Conservation (phyloP, 148 eudicot species). For the Pouteria glomerata region DNA sequence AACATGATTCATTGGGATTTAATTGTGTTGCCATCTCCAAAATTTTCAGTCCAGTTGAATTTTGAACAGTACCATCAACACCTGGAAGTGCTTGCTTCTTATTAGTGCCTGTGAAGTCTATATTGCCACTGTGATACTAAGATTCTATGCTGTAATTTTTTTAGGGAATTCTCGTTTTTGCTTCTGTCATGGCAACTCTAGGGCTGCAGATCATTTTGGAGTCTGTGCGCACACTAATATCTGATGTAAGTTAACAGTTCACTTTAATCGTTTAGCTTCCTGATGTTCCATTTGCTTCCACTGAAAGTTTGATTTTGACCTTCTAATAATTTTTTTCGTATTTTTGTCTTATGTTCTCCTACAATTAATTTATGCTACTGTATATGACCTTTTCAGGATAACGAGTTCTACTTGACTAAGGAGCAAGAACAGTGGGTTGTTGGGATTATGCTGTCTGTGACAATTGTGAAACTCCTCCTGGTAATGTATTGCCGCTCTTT, state of each 20-base stretch:
- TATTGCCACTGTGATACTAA: neutral
- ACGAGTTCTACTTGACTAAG: conserved; percentile 41
- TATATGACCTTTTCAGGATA: conserved; percentile 33
- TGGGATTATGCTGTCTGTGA: conserved; percentile 86
- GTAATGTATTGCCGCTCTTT: conserved; percentile 84
- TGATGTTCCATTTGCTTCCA: neutral
- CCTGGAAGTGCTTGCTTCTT: neutral
- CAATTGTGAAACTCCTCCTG: conserved; percentile 65
- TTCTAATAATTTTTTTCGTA: neutral
- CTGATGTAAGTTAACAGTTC: conserved; percentile 39
- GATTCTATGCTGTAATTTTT: neutral
- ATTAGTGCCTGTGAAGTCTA: neutral
- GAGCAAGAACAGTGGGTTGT: conserved; percentile 78
- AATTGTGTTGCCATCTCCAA: neutral
- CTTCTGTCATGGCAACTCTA: conserved; percentile 95
- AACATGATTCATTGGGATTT: neutral
- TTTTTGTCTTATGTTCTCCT: neutral
- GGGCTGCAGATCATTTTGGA: conserved; percentile 78
- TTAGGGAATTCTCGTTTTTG: conserved; percentile 92
- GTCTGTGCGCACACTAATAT: conserved; percentile 53
- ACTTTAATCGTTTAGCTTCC: neutral
- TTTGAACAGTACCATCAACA: neutral
- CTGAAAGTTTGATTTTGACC: neutral
- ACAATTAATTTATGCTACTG: neutral
- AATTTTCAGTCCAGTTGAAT: neutral